phyloP scores from a whole-genome alignment of 164 flowering plant genomes.

The Amborella trichopoda region DNA sequence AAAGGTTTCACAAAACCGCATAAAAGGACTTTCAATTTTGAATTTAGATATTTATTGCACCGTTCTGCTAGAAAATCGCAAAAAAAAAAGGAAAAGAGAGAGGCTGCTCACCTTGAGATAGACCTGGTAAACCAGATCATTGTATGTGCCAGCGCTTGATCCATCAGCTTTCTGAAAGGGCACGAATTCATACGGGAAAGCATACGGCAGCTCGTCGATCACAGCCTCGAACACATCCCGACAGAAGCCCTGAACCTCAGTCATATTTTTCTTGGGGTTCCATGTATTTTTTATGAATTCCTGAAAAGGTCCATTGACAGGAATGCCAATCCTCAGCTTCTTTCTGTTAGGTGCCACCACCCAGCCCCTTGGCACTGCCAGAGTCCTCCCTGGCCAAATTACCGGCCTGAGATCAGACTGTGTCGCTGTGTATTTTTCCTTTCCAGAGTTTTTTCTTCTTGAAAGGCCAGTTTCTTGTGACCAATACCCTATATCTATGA shows the following conservation, averaged over 20 bases:
- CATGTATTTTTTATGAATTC: constrained; percentile 11
- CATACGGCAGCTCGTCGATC: constrained; percentile 10
- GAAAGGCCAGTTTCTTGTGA: constrained; percentile 5
- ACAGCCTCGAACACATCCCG: constrained; percentile 16
- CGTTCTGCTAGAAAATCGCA: too few relatives aligned
- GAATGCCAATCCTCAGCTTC: constrained; percentile 25
- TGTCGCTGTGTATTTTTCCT: not conserved
- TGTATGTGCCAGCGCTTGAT: constrained; percentile 3
- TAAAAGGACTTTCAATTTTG: too few relatives aligned
- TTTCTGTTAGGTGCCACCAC: constrained; percentile 13
- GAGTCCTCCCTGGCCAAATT: constrained; percentile 1
- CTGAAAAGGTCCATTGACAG: constrained; percentile 13
- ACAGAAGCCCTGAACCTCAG: constrained; percentile 10
- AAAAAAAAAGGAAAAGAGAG: not conserved
- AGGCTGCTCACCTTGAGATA: constrained; percentile 16
- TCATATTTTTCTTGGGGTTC: constrained; percentile 5
- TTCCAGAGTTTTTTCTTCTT: not conserved
- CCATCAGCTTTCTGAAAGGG: constrained; percentile 10
- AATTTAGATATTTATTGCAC: too few relatives aligned
- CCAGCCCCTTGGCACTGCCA: constrained; percentile 18
- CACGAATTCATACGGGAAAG: constrained; percentile 10
- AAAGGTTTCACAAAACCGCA: too few relatives aligned
- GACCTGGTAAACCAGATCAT: constrained; percentile 21
- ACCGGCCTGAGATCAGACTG: not conserved
- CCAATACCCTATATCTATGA: not conserved